phyloP scores from a whole-genome alignment of 768 basidiomycete species.

The Crepidotus variabilis region DNA sequence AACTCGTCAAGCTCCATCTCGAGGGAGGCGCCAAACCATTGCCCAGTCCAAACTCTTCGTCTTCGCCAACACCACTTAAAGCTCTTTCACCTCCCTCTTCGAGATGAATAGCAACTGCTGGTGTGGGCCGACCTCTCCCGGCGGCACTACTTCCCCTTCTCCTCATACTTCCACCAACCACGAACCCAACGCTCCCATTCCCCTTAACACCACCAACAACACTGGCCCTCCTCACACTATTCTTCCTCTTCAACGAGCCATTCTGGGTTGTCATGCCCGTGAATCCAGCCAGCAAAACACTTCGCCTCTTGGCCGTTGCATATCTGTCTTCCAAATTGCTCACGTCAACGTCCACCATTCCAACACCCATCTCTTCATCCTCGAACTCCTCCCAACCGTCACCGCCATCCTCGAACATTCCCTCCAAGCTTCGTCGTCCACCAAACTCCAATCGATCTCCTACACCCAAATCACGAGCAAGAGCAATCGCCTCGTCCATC shows the following conservation, averaged over 20 bases:
- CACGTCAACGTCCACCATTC: background rate
- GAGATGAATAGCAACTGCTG: background rate
- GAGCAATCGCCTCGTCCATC: slow-evolving; percentile 5
- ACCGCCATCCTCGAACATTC: slow-evolving; percentile 1
- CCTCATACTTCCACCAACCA: background rate
- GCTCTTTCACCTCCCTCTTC: background rate
- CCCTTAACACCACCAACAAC: background rate
- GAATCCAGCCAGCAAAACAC: background rate
- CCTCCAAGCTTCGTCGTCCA: slow-evolving; percentile 1
- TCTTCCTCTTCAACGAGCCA: background rate
- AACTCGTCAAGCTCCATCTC: slow-evolving; percentile 10
- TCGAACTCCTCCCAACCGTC: slow-evolving; percentile 5
- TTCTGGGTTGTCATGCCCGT: background rate
- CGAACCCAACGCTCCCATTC: background rate
- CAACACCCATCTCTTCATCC: slow-evolving; percentile 8
- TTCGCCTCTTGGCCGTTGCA: background rate
- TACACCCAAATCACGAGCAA: slow-evolving; percentile 7
- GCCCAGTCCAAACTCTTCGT: background rate
- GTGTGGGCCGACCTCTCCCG: background rate
- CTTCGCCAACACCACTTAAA: background rate
- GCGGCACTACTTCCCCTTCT: background rate
- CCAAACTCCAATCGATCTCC: slow-evolving; percentile 3
- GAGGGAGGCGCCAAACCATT: slow-evolving; percentile 2
- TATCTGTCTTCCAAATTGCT: background rate
- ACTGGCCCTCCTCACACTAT: background rate